These are phyloP conservation scores for Cladophialophora immunda DNA, from an alignment of 2,329 filamentous ascomycete species.

Conservation along the genomic window DNA sequence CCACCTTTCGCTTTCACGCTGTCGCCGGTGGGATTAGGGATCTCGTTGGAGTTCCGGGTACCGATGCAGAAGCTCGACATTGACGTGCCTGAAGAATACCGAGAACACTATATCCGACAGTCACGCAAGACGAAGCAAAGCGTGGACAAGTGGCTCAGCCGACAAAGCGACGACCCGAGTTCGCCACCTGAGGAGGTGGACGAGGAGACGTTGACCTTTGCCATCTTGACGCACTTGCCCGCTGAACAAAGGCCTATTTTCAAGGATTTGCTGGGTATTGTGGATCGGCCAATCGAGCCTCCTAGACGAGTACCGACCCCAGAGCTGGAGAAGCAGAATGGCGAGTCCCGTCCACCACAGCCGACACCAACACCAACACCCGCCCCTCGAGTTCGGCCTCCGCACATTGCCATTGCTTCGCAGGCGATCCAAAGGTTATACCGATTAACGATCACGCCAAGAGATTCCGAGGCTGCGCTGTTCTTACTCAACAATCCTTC, in stretches of 20 bases:
- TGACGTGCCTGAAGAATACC: constrained; percentile 91
- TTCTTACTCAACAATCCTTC: constrained; percentile 84
- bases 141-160: constrained; percentile 88
- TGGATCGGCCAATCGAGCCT: constrained; percentile 53
- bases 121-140: constrained; percentile 91
- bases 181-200: constrained; percentile 88
- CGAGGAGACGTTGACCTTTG: constrained; percentile 91
- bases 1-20: constrained; percentile 81
- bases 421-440: constrained; percentile 86
- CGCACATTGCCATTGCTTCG: constrained; percentile 77
- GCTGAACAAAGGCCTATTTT: constrained; percentile 80
- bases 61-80: constrained; percentile 85
- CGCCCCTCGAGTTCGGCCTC: constrained; percentile 69
- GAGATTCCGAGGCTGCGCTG: constrained; percentile 85
- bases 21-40: constrained; percentile 64
- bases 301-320: constrained; percentile 40
- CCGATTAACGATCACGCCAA: constrained; percentile 73
- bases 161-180: constrained; percentile 74
- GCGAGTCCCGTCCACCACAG: constrained; percentile 18
- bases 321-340: constrained; percentile 29
- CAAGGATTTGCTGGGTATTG: constrained; percentile 76
- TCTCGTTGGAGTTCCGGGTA: constrained; percentile 61
- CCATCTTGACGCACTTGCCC: constrained; percentile 87
- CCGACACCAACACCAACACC: constrained; percentile 73
- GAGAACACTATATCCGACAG: constrained; percentile 90